Base-by-base conservation (phyloP, 2,329 filamentous ascomycete genomes). In the Cercospora citrullina region DNA sequence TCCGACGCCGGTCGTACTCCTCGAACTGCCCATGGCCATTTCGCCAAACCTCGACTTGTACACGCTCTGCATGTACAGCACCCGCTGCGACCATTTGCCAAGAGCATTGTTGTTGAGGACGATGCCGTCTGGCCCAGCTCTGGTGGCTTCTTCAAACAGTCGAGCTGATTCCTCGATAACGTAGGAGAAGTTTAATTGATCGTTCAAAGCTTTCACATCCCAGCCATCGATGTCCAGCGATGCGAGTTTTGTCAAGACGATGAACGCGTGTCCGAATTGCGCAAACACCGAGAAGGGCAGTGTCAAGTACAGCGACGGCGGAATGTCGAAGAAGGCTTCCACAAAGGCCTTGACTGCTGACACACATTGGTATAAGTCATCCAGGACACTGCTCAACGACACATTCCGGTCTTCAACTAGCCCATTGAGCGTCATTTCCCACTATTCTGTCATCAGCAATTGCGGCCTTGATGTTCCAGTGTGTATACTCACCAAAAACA, bases 191-290 rank as follows among this genome's bases (percentile, higher is more conserved):
- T 73, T 69, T 10, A 75, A 8, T 5, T 68, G 64, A 28, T 72
- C 68, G 26, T 68, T 67, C 8, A 75, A 48, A 12, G 66, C 68
- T 23, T 67, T 69, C 9, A 73, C 45, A 62, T 75, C 74, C 75
- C 75, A 77, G 42, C 74, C 74, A n/a, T 76, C 74, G 39, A 73
- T 60, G 5, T 77, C 75, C 9, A 77, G 71, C 2, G 71, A 69
- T 4, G 74, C 75, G 5, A 77, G 70, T 26, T 73, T 73, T 2
- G 72, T 74, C 21, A 76, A 66, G 4, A 71, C 69, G 53, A 77
- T 75, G 64, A 77, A 76, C 8, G 68, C 68, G 55, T 77, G 74
- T 7, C 73, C 75, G 53, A 76, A 77, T 60, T 76, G 74, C 9
- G 69, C 74, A 42, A 76, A 76, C 8, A 73, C 67, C 5, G 72